Base-by-base conservation (phyloP, 2,329 filamentous ascomycete species). In the Ascosphaera aggregata region DNA sequence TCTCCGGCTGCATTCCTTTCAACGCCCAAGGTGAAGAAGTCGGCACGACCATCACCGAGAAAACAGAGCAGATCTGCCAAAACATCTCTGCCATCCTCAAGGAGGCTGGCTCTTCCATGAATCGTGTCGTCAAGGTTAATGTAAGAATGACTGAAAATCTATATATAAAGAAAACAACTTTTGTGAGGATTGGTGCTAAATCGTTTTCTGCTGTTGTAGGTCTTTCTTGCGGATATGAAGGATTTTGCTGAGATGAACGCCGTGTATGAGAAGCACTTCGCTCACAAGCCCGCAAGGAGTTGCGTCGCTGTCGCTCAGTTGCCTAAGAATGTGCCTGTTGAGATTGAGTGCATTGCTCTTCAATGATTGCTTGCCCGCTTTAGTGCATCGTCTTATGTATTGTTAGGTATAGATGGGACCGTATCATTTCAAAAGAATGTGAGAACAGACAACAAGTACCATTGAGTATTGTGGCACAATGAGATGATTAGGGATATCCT, bases 211-310 rank as follows among this genome's bases (percentile, higher is more conserved):
- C 24, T 2, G 22, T 18, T 30, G 20, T 32, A 62, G 59, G 77
- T 93, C 54, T 95, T 94, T 68, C 63, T 95, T 44, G 76, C 78
- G 38, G 79, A 91, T 59, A 95, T 95, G 86, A 71, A 67, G 45
- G 68, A 89, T 61, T 95, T 95, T 54, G 74, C 69, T 38, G 71
- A 75, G 54, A 80, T 82, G 73, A 84, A 82, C 57, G 66, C 67
- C 48, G 67, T 76, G 37, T 82, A 80, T 51, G 69, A 67, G 51
- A 70, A 75, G 55, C 77, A 73, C 62, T 82, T 80, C 59, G 49
- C 53, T 18, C 68, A 73, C 53, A 73, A 71, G 62, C 71, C 71
- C 15, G 69, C 71, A 16, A 58, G 71, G 39, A 71, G 66, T 56
- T 75, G 71, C 54, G 68, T 76, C 38, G 71, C 71, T 2, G 71